These are phyloP conservation scores for Sclerotinia subarctica DNA, from an alignment of 2,329 filamentous ascomycete species.

Conservation along the genomic window DNA sequence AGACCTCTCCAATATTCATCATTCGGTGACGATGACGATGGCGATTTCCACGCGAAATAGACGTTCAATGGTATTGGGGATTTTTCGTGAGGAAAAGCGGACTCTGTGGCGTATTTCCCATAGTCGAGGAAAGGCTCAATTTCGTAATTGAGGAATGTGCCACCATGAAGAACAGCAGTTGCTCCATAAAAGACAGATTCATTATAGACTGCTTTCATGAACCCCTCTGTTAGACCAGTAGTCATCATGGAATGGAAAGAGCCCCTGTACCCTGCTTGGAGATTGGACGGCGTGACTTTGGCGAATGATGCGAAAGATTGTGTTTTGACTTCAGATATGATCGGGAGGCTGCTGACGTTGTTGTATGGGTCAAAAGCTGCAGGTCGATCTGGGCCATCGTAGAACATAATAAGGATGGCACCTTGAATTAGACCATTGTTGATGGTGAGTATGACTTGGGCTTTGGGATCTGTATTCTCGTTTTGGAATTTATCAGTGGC, in stretches of 20 bases:
- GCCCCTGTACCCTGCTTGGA: conserved; percentile 30
- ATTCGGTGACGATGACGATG: conserved; percentile 24
- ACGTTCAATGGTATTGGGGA: conserved; percentile 35
- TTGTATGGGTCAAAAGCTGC: conserved; percentile 30
- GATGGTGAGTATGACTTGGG: conserved; percentile 36
- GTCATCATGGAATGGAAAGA: conserved; percentile 37
- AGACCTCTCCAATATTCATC: conserved; percentile 36
- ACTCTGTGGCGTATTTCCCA: conserved; percentile 36
- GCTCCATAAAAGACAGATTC: conserved; percentile 27
- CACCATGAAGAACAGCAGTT: conserved; percentile 25
- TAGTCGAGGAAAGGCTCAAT: conserved; percentile 38
- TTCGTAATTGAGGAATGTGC: conserved; percentile 32
- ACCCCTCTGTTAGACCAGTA: conserved; percentile 28
- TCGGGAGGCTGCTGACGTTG: conserved; percentile 22
- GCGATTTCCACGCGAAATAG: conserved; percentile 34
- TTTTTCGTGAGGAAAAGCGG: conserved; percentile 37
- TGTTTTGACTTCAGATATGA: neutral
- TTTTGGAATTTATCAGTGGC: conserved; percentile 33
- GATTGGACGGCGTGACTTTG: conserved; percentile 24
- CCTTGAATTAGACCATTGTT: conserved; percentile 22
- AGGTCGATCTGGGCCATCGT: conserved; percentile 36
- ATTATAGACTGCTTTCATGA: conserved; percentile 32
- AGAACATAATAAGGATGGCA: conserved; percentile 32
- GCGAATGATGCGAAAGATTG: conserved; percentile 24
- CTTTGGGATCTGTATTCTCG: conserved; percentile 34